Evolutionary conservation across 305 asterid species (phyloP), one percentile per base, ranked within the genome.

Genomic region (Rubia tinctorum): DNA sequence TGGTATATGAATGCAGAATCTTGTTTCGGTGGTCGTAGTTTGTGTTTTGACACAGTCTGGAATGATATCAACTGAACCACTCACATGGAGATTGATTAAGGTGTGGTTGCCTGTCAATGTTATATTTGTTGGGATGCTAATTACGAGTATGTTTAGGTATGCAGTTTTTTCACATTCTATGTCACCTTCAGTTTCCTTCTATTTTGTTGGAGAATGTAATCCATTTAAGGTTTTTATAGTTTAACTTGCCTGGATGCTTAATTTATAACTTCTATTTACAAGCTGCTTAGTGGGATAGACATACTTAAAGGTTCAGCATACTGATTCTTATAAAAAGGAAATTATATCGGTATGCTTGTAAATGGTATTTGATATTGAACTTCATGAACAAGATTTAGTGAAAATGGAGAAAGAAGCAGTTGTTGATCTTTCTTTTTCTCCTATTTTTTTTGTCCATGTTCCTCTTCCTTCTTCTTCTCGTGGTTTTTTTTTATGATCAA

Each of bases 121-220:
- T 62, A 88, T 94, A 81, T 94, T 91, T 80, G 97, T 94, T 7
- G 99, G 97, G 84, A 94, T 91, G 99, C 96, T 93, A 67, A 83
- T 91, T 82, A 86, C 97, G 76, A 93, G 98, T 82, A 93, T 93
- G 99, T 90, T 90, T 84, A 94, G 99, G 97, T 94, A 91, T 75
- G 72, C 49, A 67, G 11, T 77, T 73, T 77, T 73, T 75, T 71
- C 34, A 43, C 23, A 69, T 61, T 71, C 55, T 69, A 40, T 73
- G 69, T 45, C 62, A 49, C 47, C 34, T 10, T 34, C 30, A 42
- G 23, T 61, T 68, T 49, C 44, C 30, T 53, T 53, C 59, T 8
- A 2, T 69, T 69, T 62, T 55, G 39, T 11, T 65, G 14, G n/a
- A 11, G 34, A 44, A 7, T 65, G 39, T 55, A 13, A 49, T 73